phyloP scores from a whole-genome alignment of 495 filamentous ascomycete genomes.

The Neurospora sp. region DNA sequence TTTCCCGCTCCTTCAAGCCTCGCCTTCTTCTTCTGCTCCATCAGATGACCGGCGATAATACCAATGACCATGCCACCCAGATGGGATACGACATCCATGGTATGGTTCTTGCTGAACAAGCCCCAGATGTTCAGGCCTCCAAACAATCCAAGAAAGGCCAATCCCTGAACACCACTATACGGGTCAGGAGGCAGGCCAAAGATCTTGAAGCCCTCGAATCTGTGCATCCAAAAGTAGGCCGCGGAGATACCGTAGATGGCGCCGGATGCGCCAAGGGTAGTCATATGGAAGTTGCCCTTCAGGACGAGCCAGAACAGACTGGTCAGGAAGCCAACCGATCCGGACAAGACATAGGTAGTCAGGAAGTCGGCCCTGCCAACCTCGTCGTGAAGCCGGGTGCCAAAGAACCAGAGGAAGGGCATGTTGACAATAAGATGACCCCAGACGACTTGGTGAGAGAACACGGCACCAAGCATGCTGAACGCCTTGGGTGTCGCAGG shows the following conservation, averaged over 20 bases:
- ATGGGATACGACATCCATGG: slow-evolving; percentile 63
- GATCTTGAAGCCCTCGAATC: slow-evolving; percentile 38
- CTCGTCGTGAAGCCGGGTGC: slow-evolving; percentile 62
- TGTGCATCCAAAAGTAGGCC: slow-evolving; percentile 59
- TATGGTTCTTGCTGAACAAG: slow-evolving; percentile 22
- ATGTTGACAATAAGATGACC: slow-evolving; percentile 65
- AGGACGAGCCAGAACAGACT: slow-evolving; percentile 53
- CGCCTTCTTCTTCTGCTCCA: slow-evolving; percentile 17
- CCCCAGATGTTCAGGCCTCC: slow-evolving; percentile 37
- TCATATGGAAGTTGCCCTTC: slow-evolving; percentile 17
- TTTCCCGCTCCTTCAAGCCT: background rate
- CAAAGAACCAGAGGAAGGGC: slow-evolving; percentile 42
- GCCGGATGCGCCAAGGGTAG: slow-evolving; percentile 61
- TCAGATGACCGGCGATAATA: slow-evolving; percentile 23
- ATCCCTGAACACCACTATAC: slow-evolving; percentile 39
- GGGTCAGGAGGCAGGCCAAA: slow-evolving; percentile 41
- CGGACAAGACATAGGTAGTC: slow-evolving; percentile 60
- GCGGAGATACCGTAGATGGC: slow-evolving; percentile 57
- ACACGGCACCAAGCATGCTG: slow-evolving; percentile 57
- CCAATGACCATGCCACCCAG: slow-evolving; percentile 54
- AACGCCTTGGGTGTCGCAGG: slow-evolving; percentile 57
- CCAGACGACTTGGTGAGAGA: slow-evolving; percentile 61
- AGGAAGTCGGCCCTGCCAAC: slow-evolving; percentile 80
- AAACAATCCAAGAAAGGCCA: slow-evolving; percentile 36
- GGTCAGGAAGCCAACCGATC: slow-evolving; percentile 53